Conservation (phyloP, 2,329 filamentous ascomycete genomes). For the Colletotrichum paranaense region DNA sequence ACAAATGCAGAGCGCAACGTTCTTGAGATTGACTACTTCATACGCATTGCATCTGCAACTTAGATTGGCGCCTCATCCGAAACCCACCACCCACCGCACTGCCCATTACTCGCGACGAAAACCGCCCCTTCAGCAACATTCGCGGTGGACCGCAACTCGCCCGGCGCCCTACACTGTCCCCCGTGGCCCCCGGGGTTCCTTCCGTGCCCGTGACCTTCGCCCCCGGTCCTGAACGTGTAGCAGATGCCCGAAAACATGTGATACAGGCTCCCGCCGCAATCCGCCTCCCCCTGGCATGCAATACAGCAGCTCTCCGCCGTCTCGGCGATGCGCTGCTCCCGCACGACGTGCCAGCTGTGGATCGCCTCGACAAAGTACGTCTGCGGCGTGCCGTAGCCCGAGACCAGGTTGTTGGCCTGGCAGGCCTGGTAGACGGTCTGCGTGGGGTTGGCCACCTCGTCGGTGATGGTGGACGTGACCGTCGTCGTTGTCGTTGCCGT, state of each 20-base stretch:
- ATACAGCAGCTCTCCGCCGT: slow-evolving; percentile 19
- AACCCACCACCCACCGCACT: slow-evolving; percentile 20
- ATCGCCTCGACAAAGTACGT: slow-evolving; percentile 23
- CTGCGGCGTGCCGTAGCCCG: background rate
- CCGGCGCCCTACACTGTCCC: background rate
- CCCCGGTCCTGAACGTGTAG: slow-evolving; percentile 15
- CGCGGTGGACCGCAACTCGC: slow-evolving; percentile 5
- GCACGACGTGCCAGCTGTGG: background rate
- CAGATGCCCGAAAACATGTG: background rate
- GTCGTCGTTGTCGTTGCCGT: slow-evolving; percentile 8
- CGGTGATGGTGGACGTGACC: slow-evolving; percentile 1
- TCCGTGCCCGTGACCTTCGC: no score
- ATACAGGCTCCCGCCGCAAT: slow-evolving; percentile 27
- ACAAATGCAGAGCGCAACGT: background rate
- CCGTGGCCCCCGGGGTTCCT: background rate
- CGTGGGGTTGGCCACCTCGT: slow-evolving; percentile 13
- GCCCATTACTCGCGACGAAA: slow-evolving; percentile 27
- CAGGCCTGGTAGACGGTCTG: slow-evolving; percentile 26
- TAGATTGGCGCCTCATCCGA: background rate
- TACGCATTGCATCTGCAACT: background rate
- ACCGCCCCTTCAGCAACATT: background rate
- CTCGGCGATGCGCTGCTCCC: background rate
- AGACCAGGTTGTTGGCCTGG: slow-evolving; percentile 17
- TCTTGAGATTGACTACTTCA: background rate
- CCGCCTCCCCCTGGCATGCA: slow-evolving; percentile 14